phyloP scores from a whole-genome alignment of 805 yeast species.

The Candida tibetensis region DNA sequence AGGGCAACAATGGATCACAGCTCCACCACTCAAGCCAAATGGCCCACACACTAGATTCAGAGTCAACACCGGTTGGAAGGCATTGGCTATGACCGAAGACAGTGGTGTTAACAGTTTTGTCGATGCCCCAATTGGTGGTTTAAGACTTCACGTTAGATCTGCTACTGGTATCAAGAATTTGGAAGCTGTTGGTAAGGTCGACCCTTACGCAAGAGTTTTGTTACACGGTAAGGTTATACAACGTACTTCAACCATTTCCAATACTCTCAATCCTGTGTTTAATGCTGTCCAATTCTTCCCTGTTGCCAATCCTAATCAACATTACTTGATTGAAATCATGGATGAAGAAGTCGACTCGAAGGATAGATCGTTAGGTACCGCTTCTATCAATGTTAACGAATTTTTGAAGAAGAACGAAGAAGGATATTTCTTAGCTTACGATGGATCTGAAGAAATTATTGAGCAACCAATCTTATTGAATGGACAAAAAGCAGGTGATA shows the following conservation, averaged over 20 bases:
- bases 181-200: slow-evolving; percentile 69
- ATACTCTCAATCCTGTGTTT: slow-evolving; percentile 56
- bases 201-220: slow-evolving; percentile 65
- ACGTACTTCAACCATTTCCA: slow-evolving; percentile 52
- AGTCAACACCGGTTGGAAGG: slow-evolving; percentile 66
- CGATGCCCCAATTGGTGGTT: slow-evolving; percentile 64
- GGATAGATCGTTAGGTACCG: slow-evolving; percentile 63
- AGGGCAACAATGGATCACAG: slow-evolving; percentile 49
- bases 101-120: slow-evolving; percentile 42
- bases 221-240: slow-evolving; percentile 57
- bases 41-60: slow-evolving; percentile 37
- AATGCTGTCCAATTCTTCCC: slow-evolving; percentile 61
- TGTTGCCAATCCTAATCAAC: slow-evolving; percentile 57
- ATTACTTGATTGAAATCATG: slow-evolving; percentile 54
- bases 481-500: slow-evolving; percentile 43
- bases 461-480: slow-evolving; percentile 43
- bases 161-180: slow-evolving; percentile 53
- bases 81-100: slow-evolving; percentile 51
- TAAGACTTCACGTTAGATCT: slow-evolving; percentile 55
- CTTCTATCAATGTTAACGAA: slow-evolving; percentile 48
- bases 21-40: slow-evolving; percentile 39
- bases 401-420: slow-evolving; percentile 46
- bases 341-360: slow-evolving; percentile 64
- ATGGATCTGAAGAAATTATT: slow-evolving; percentile 48
- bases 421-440: slow-evolving; percentile 48